Conservation (phyloP, 495 filamentous ascomycete species). For the Aspergillus diversus region DNA sequence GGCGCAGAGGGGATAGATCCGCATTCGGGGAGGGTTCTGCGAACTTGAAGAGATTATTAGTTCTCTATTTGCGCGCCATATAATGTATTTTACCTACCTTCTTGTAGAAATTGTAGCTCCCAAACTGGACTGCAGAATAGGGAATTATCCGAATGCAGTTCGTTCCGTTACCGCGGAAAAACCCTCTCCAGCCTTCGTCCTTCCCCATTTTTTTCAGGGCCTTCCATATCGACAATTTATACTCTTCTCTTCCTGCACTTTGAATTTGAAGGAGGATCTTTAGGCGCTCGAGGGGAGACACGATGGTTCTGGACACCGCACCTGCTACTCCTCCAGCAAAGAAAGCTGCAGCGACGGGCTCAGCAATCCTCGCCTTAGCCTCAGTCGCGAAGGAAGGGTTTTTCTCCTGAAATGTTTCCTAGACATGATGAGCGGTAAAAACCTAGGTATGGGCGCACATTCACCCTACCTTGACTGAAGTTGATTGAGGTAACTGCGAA, state of each 20-base stretch:
- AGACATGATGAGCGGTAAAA: constrained; percentile 8
- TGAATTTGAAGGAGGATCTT: constrained; percentile 98
- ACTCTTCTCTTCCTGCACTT: constrained; percentile 85
- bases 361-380: constrained; percentile 35
- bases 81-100: constrained; percentile 58
- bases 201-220: constrained; percentile 92
- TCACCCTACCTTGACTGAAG: constrained; percentile 31
- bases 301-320: constrained; percentile 95
- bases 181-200: constrained; percentile 94
- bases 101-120: constrained; percentile 97
- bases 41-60: constrained; percentile 52
- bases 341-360: constrained; percentile 89
- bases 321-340: constrained; percentile 95
- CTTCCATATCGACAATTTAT: constrained; percentile 86
- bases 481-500: constrained; percentile 31
- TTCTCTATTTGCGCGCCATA: not conserved
- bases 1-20: constrained; percentile 66
- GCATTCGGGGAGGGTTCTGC: constrained; percentile 73
- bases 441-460: constrained; percentile 8
- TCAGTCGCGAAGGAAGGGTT: constrained; percentile 23
- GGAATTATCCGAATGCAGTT: constrained; percentile 98
- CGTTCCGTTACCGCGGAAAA: constrained; percentile 96
- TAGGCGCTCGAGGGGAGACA: constrained; percentile 90
- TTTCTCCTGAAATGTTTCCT: constrained; percentile 21
- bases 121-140: constrained; percentile 97